phyloP scores from a whole-genome alignment of 306 rosid species.

The Prosopis cineraria region DNA sequence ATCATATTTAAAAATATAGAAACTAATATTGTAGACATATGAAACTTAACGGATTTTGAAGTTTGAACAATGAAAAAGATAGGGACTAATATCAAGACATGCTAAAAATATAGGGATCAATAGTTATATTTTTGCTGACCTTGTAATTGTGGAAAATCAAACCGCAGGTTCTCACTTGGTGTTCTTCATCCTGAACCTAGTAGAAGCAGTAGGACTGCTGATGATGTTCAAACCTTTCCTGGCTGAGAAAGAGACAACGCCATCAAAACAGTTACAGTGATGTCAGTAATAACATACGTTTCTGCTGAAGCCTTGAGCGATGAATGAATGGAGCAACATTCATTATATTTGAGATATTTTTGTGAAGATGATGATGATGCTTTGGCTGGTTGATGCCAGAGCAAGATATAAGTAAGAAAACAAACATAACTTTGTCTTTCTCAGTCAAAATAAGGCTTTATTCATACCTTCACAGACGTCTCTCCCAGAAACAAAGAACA shows the following conservation, averaged over 20 bases:
- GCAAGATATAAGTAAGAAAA: not conserved
- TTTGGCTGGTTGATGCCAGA: not conserved
- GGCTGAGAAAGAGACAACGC: slow-evolving; percentile 18
- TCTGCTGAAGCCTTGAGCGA: not conserved
- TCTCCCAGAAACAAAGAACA: not conserved
- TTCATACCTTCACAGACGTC: not conserved
- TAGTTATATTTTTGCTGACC: too few species aligned
- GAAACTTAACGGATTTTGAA: too few species aligned
- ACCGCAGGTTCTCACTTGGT: slow-evolving; percentile 47
- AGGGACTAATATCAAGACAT: too few species aligned
- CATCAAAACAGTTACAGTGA: slow-evolving; percentile 26
- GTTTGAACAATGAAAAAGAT: too few species aligned
- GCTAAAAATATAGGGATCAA: too few species aligned
- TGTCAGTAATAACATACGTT: not conserved
- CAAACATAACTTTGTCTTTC: not conserved
- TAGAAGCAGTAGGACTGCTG: slow-evolving; percentile 41
- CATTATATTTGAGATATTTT: not conserved
- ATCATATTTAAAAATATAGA: too few species aligned
- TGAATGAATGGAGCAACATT: not conserved
- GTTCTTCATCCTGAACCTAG: slow-evolving; percentile 37
- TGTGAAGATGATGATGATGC: not conserved
- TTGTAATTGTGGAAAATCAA: too few species aligned
- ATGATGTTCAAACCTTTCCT: slow-evolving; percentile 54
- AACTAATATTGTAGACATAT: too few species aligned
- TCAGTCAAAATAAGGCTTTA: not conserved